phyloP scores from a whole-genome alignment of 345 rosid genomes.

The Rhodamnia argentea region DNA sequence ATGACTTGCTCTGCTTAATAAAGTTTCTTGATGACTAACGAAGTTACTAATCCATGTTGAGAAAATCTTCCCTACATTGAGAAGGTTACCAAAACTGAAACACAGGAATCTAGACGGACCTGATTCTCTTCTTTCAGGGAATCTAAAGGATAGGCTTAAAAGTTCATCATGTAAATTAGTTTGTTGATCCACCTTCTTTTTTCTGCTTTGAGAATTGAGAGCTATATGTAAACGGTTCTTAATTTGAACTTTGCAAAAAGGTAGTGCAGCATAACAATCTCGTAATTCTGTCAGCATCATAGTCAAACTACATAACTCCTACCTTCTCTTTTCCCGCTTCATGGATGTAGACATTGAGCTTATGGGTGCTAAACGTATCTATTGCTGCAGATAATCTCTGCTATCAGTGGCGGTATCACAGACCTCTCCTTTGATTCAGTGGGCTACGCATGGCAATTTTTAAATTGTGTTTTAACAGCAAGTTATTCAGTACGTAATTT shows the following conservation, averaged over 20 bases:
- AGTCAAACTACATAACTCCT: neutral
- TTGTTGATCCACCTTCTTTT: neutral
- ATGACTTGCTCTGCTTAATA: neutral
- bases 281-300: neutral
- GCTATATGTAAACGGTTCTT: neutral
- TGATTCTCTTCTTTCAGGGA: neutral
- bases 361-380: neutral
- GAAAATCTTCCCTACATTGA: neutral
- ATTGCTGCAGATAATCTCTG: slow-evolving; percentile 70
- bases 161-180: neutral
- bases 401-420: slow-evolving; percentile 71
- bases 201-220: neutral
- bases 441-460: slow-evolving; percentile 78
- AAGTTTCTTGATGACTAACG: neutral
- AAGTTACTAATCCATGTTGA: neutral
- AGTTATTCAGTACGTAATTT: slow-evolving; percentile 60
- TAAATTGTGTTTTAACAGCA: slow-evolving; percentile 80
- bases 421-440: slow-evolving; percentile 69
- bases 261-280: neutral
- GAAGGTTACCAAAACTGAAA: neutral
- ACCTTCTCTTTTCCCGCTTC: neutral
- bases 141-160: neutral
- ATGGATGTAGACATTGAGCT: neutral
- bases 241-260: neutral
- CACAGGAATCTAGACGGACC: neutral